phyloP scores from a whole-genome alignment of 495 filamentous ascomycete species.

The Endocarpon pusillum region DNA sequence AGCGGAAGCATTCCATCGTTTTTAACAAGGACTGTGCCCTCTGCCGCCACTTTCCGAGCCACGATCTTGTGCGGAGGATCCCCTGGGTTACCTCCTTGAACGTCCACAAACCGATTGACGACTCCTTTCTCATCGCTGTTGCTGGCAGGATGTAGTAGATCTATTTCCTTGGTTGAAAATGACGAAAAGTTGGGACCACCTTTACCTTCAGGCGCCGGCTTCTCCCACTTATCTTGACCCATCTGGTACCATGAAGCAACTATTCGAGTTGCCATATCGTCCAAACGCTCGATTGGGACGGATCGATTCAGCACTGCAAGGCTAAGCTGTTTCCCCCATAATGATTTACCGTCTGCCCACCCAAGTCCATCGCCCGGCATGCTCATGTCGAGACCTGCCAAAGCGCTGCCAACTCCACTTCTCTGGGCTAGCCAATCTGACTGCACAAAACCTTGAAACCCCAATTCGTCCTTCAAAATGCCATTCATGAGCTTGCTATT shows the following conservation, averaged over 20 bases:
- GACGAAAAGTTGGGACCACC: conserved; percentile 81
- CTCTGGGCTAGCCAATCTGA: conserved; percentile 87
- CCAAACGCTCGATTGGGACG: conserved; percentile 62
- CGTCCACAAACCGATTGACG: conserved; percentile 67
- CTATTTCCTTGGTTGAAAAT: conserved; percentile 60
- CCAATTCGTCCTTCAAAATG: conserved; percentile 83
- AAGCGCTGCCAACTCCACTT: conserved; percentile 58
- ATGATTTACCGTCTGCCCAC: conserved; percentile 60
- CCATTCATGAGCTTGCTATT: conserved; percentile 89
- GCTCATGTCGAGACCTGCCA: conserved; percentile 81
- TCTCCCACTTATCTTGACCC: conserved; percentile 56
- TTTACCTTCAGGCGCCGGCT: conserved; percentile 31
- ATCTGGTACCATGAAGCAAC: conserved; percentile 89
- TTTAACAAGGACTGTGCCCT: conserved; percentile 77
- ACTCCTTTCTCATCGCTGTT: conserved; percentile 32
- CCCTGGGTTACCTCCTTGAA: conserved; percentile 24
- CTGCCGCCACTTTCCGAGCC: conserved; percentile 57
- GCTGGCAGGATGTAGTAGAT: conserved; percentile 47
- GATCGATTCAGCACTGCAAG: conserved; percentile 66
- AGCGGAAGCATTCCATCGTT: conserved; percentile 55
- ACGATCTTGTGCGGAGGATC: conserved; percentile 47
- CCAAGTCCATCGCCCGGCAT: conserved; percentile 82
- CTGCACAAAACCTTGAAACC: conserved; percentile 88
- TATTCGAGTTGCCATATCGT: conserved; percentile 88
- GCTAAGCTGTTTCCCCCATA: conserved; percentile 69